phyloP scores from a whole-genome alignment of 768 basidiomycete species.

The Leccinum rimulosum region DNA sequence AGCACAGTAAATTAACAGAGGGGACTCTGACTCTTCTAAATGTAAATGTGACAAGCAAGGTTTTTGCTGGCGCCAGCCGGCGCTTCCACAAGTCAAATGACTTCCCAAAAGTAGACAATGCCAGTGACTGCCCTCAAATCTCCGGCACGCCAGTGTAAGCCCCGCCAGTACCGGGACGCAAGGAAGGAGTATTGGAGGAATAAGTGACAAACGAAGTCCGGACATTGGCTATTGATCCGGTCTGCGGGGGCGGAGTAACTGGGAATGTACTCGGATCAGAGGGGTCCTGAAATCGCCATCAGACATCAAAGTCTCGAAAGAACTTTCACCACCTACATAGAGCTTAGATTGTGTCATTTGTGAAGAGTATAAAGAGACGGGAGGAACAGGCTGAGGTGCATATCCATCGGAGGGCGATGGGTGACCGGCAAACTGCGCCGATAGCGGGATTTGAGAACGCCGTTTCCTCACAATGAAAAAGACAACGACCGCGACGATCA shows the following conservation, averaged over 20 bases:
- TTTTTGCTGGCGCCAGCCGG: no score
- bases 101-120: background rate
- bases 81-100: no score
- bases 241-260: slow-evolving; percentile 21
- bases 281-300: slow-evolving; percentile 26
- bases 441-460: slow-evolving; percentile 22
- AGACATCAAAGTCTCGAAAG: background rate
- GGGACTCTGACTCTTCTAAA: no score
- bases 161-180: slow-evolving; percentile 12
- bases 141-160: slow-evolving; percentile 29
- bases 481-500: no score
- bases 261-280: slow-evolving; percentile 40
- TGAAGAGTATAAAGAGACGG: background rate
- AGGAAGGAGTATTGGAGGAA: slow-evolving; percentile 1
- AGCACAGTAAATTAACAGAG: no score
- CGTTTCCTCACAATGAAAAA: slow-evolving; percentile 32
- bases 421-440: slow-evolving; percentile 10
- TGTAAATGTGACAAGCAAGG: no score
- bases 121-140: slow-evolving; percentile 10
- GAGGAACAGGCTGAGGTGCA: background rate
- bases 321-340: slow-evolving; percentile 13
- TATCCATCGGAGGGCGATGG: slow-evolving; percentile 5
- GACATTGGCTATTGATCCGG: slow-evolving; percentile 6
- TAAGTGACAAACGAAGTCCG: slow-evolving; percentile 9
- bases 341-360: slow-evolving; percentile 26